Percentiles rank a stretch among this genome's conserved stretches.
Evolutionary conservation across 1,139 yeast species (phyloP).

Genomic region (Pneumocystis wakefieldiae): DNA sequence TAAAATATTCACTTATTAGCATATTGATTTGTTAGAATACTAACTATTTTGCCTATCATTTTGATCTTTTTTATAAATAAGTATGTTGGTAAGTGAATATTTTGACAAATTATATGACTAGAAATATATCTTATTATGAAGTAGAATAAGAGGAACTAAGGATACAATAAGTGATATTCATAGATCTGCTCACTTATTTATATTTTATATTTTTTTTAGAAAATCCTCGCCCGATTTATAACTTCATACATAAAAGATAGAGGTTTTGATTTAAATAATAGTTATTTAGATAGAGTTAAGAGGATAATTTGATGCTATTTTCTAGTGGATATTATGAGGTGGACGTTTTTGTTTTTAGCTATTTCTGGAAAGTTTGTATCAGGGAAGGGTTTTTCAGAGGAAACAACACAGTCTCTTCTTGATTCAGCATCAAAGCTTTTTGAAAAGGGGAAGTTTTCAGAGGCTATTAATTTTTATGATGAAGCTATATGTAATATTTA

Average conservation of each 20-base stretch:
- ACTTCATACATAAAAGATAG: neutral
- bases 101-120: no score
- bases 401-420: slow-evolving; percentile 8
- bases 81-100: no score
- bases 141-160: no score
- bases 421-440: slow-evolving; percentile 17
- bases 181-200: no score
- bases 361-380: neutral
- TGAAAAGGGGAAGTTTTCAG: slow-evolving; percentile 17
- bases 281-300: neutral
- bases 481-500: slow-evolving; percentile 19
- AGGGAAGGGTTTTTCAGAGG: neutral
- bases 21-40: no score
- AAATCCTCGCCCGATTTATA: no score
- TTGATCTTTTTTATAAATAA: no score
- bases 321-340: neutral
- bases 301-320: neutral
- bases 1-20: no score
- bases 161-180: no score
- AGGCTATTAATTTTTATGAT: slow-evolving; percentile 46
- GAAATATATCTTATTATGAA: no score
- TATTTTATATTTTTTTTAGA: no score
- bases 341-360: neutral
- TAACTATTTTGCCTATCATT: no score
- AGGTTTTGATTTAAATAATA: neutral